These are phyloP conservation scores for Fusarium marasasianum DNA, from an alignment of 2,329 filamentous ascomycete species.

Conservation along the genomic window DNA sequence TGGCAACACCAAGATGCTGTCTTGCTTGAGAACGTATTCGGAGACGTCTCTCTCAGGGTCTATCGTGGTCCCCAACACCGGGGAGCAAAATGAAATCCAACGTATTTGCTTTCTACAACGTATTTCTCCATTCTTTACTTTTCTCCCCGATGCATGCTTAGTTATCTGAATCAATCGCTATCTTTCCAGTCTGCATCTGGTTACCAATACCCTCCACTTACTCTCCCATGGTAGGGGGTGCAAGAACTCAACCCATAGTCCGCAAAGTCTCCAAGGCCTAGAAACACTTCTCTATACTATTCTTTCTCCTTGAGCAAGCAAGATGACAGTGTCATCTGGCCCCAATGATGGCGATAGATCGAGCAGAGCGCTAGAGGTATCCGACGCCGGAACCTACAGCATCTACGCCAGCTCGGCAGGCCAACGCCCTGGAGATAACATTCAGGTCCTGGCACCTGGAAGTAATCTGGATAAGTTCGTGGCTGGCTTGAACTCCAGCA, in stretches of 20 bases:
- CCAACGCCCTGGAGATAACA: neutral
- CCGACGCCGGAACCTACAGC: neutral
- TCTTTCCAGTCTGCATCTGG: too few species aligned
- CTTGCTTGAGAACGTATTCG: neutral
- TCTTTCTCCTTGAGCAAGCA: neutral
- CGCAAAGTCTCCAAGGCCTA: neutral
- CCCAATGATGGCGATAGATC: neutral
- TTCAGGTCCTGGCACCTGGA: neutral
- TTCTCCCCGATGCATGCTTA: too few species aligned
- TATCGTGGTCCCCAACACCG: neutral
- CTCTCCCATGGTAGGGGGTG: rapidly evolving
- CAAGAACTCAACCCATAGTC: neutral
- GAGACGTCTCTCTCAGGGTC: neutral
- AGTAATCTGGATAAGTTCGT: neutral
- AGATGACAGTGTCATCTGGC: neutral
- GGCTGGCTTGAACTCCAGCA: neutral
- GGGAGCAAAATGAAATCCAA: too few species aligned
- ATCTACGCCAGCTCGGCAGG: neutral
- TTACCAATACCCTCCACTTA: neutral
- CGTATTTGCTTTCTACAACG: neutral
- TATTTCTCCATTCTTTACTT: rapidly evolving
- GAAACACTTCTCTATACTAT: neutral
- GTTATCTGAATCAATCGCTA: rapidly evolving
- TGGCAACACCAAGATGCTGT: rapidly evolving
- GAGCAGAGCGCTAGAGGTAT: neutral